These are phyloP conservation scores for Camillea tinctor DNA, from an alignment of 2,329 filamentous ascomycete genomes.

Conservation along the genomic window DNA sequence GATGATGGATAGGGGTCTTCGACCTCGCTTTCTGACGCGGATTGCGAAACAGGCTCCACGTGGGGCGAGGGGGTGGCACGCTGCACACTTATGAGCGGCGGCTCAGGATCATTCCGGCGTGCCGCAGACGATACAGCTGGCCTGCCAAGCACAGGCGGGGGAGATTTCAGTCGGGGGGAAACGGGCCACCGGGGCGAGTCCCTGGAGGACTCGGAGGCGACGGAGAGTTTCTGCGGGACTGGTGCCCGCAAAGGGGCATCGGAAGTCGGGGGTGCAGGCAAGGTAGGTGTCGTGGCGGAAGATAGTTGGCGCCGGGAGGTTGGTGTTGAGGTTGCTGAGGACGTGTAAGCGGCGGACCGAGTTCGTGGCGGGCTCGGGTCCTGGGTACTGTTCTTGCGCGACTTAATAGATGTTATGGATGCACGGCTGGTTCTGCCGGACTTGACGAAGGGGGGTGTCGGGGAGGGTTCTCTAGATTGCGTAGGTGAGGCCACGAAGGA, in stretches of 20 bases:
- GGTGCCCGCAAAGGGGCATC: conserved; percentile 63
- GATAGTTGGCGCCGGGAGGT: conserved; percentile 65
- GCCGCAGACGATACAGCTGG: conserved; percentile 30
- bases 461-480: conserved; percentile 32
- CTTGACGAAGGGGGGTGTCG: conserved; percentile 22
- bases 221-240: conserved; percentile 61
- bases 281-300: conserved; percentile 63
- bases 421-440: conserved; percentile 25
- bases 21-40: conserved; percentile 49
- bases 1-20: conserved; percentile 50
- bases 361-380: conserved; percentile 63
- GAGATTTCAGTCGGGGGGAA: conserved; percentile 75
- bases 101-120: conserved; percentile 49
- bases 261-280: conserved; percentile 54
- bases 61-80: conserved; percentile 48
- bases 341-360: conserved; percentile 53
- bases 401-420: conserved; percentile 42
- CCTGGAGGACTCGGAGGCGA: conserved; percentile 46
- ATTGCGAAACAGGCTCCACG: conserved; percentile 36
- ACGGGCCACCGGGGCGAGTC: conserved; percentile 71
- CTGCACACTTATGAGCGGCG: conserved; percentile 53
- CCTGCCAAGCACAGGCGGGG: conserved; percentile 59
- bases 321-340: conserved; percentile 60
- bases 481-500: conserved; percentile 32
- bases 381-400: conserved; percentile 64